Evolutionary conservation across 176 grass and related monocot species (phyloP), one percentile per base, ranked within the genome.

Genomic region (Phyllostachys edulis): DNA sequence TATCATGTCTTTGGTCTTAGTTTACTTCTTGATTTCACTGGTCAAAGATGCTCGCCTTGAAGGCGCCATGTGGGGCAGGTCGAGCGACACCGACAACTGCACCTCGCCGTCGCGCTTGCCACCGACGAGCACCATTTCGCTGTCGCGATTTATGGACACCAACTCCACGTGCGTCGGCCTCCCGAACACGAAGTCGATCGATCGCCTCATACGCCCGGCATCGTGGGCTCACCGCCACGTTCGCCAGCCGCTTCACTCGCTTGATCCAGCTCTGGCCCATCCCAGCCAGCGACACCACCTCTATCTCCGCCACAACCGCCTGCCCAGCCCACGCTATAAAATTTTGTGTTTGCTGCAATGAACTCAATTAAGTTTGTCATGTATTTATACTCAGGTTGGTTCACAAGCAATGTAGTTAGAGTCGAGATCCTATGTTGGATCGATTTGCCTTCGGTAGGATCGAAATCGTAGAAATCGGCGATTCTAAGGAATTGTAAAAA

Each of bases 141-240:
- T 88, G 57, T 89, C 88, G 26, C 82, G 36, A 50, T 88, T 87
- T 67, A 93, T 90, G 5, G 91, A 93, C 67, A 93, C 85, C 6
- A 88, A 60, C 73, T 93, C 91, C 12, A 90, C 88, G 26, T 85
- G 73, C 60, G 18, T 11, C 0, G 91, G 91, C 41, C 9, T 7
- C 8, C 91, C 88, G 67, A 89, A 93, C 36, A 85, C 91, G 27
- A 93, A 90, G 45, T 90, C 91, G 0, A 77, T 42, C 8, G n/a
- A n/a, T n/a, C n/a, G n/a, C 82, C 8, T 85, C 91, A 60, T 93
- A 93, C 0, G 77, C 82, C 18, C 49, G 32, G 60, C 88, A 87
- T 73, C 81, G 16, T 21, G 88, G 88, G 80, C 87, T 90, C 3
- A 81, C 88, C 3, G 85, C 81, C 0, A 93, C 88, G 77, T 81